phyloP scores from a whole-genome alignment of 179 eudicot species.

The Beta corolliflora region DNA sequence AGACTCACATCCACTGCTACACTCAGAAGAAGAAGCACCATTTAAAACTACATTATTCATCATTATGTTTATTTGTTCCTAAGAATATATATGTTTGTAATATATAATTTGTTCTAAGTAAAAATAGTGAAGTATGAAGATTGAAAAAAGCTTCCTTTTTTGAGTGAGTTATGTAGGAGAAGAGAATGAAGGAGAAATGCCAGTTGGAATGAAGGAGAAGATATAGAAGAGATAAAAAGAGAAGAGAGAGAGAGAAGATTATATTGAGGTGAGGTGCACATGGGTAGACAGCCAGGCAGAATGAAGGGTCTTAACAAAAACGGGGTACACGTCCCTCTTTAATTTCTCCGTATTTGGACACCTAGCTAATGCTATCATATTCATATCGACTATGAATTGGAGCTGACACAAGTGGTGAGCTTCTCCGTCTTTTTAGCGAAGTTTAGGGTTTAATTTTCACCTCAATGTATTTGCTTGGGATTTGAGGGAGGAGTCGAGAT shows the following conservation, averaged over 20 bases:
- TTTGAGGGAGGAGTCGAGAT: too few relatives aligned
- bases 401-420: too few relatives aligned
- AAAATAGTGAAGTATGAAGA: neutral
- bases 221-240: neutral
- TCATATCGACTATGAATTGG: neutral
- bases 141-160: too few relatives aligned
- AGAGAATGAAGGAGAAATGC: neutral
- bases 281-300: slow-evolving; percentile 39
- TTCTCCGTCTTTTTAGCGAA: too few relatives aligned
- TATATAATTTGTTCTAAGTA: neutral
- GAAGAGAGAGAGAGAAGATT: neutral
- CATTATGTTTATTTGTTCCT: neutral
- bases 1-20: slow-evolving; percentile 38
- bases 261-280: slow-evolving; percentile 16
- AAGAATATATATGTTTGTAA: neutral
- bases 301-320: slow-evolving; percentile 27
- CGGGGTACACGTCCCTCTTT: slow-evolving; percentile 36
- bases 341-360: slow-evolving; percentile 30
- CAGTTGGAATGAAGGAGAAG: slow-evolving; percentile 18
- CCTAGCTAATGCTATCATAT: slow-evolving; percentile 19
- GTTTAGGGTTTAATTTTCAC: too few relatives aligned
- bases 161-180: neutral
- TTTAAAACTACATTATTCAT: slow-evolving; percentile 22
- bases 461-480: too few relatives aligned
- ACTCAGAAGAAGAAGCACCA: slow-evolving; percentile 14